Conservation (phyloP, 495 filamentous ascomycete species). For the Tuber umbilicatum region DNA sequence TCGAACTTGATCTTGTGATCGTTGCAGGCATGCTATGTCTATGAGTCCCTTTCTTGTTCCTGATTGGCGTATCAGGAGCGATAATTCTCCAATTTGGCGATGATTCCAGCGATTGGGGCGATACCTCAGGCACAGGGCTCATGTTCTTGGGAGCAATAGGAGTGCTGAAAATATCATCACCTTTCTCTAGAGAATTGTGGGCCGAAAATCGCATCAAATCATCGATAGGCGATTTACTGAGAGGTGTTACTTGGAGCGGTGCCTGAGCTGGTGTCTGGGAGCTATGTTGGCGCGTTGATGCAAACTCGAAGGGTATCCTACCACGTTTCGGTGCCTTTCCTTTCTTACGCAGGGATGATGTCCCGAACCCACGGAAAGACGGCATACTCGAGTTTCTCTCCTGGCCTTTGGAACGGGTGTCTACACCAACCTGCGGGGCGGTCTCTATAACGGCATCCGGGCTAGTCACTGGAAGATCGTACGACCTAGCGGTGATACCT, state of each 20-base stretch:
- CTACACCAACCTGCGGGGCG: not conserved
- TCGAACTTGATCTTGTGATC: constrained; percentile 26
- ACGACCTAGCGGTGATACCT: constrained; percentile 35
- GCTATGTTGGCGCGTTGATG: constrained; percentile 24
- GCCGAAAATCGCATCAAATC: constrained; percentile 32
- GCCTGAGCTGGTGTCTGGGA: constrained; percentile 28
- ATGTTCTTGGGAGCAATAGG: constrained; percentile 14
- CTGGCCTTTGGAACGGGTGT: constrained; percentile 12
- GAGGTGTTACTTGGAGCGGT: constrained; percentile 14
- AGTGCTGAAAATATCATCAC: constrained; percentile 15
- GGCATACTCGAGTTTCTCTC: constrained; percentile 14
- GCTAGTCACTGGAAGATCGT: constrained; percentile 30
- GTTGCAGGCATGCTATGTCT: constrained; percentile 22
- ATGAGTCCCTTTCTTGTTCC: constrained; percentile 7
- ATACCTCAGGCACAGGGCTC: constrained; percentile 25
- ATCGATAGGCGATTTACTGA: constrained; percentile 6
- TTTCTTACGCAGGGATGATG: constrained; percentile 30
- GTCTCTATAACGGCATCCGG: not conserved
- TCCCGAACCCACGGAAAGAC: constrained; percentile 24
- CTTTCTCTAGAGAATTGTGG: constrained; percentile 23
- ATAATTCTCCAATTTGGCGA: constrained; percentile 38
- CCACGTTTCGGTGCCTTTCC: constrained; percentile 26
- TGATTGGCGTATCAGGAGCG: constrained; percentile 34
- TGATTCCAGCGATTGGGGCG: constrained; percentile 18
- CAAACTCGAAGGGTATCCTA: constrained; percentile 24